These are phyloP conservation scores for Anisodus tanguticus DNA, from an alignment of 257 asterid genomes.

Conservation along the genomic window DNA sequence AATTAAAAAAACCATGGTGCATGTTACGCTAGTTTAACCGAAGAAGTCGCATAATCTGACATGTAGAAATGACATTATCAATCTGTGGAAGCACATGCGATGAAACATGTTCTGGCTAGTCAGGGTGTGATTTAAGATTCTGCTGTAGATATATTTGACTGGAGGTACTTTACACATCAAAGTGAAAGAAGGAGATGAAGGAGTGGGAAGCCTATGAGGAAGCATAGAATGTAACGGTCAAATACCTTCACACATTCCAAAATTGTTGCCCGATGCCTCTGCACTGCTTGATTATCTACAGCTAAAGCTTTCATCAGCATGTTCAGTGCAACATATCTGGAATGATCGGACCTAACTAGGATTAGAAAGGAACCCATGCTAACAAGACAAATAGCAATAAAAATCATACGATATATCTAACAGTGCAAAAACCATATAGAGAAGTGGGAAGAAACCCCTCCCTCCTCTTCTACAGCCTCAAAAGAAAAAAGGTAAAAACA, in stretches of 20 bases:
- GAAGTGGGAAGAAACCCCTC: slow-evolving; percentile 3
- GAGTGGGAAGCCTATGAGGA: not conserved
- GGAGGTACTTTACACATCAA: slow-evolving; percentile 13
- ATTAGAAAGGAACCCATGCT: slow-evolving; percentile 35
- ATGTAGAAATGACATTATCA: slow-evolving; percentile 1
- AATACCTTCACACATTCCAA: slow-evolving; percentile 96
- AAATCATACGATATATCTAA: not conserved
- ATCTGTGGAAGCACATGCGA: slow-evolving; percentile 23
- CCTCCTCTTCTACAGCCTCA: not conserved
- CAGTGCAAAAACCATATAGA: not conserved
- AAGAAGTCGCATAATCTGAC: slow-evolving; percentile 7
- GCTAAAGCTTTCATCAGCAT: slow-evolving; percentile 96
- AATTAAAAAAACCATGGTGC: slow-evolving; percentile 33
- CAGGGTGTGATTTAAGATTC: not conserved
- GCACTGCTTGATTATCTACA: slow-evolving; percentile 97
- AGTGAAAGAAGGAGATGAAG: slow-evolving; percentile 18
- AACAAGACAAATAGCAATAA: not conserved
- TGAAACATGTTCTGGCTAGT: not conserved
- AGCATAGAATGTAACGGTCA: not conserved
- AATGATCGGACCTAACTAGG: slow-evolving; percentile 41
- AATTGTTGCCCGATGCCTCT: slow-evolving; percentile 96
- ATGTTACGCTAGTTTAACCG: slow-evolving; percentile 9
- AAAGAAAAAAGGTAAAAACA: not conserved
- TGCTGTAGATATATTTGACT: slow-evolving; percentile 1
- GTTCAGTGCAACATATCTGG: slow-evolving; percentile 97